Percentiles rank a stretch among this genome's conserved stretches.
phyloP scores from a whole-genome alignment of 495 filamentous ascomycete genomes.

The Aspergillus campestris region DNA sequence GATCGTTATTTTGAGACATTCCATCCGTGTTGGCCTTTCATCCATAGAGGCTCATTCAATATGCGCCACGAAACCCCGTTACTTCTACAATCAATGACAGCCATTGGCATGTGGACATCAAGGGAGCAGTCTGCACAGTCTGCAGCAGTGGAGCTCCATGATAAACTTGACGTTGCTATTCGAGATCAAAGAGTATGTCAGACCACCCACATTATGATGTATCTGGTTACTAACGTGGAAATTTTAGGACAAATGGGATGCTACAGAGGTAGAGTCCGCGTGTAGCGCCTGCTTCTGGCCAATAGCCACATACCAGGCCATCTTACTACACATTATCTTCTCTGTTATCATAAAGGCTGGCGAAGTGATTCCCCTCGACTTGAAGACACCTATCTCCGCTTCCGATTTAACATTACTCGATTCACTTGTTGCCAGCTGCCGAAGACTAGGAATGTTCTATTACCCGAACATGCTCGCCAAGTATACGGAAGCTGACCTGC shows the following conservation, averaged over 20 bases:
- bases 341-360: slow-evolving; percentile 4
- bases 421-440: slow-evolving; percentile 17
- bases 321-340: slow-evolving; percentile 23
- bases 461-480: slow-evolving; percentile 21
- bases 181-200: slow-evolving; percentile 18
- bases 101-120: slow-evolving; percentile 20
- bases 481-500: slow-evolving; percentile 5
- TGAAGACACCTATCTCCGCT: slow-evolving; percentile 10
- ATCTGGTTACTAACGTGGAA: slow-evolving; percentile 1
- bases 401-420: slow-evolving; percentile 11
- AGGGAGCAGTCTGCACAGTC: slow-evolving; percentile 8
- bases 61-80: slow-evolving; percentile 9
- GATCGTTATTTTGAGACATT: slow-evolving; percentile 21
- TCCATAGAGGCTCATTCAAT: slow-evolving; percentile 20
- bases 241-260: slow-evolving; percentile 23
- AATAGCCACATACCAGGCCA: slow-evolving; percentile 25
- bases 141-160: slow-evolving; percentile 17
- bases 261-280: slow-evolving; percentile 5
- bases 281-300: slow-evolving; percentile 17
- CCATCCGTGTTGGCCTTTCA: slow-evolving; percentile 24
- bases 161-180: slow-evolving; percentile 14
- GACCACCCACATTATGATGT: neutral
- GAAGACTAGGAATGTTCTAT: slow-evolving; percentile 20
- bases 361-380: slow-evolving; percentile 5
- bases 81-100: slow-evolving; percentile 21